Evolutionary conservation across 2,329 filamentous ascomycete species (phyloP).

Genomic region (Claviceps purpurea): DNA sequence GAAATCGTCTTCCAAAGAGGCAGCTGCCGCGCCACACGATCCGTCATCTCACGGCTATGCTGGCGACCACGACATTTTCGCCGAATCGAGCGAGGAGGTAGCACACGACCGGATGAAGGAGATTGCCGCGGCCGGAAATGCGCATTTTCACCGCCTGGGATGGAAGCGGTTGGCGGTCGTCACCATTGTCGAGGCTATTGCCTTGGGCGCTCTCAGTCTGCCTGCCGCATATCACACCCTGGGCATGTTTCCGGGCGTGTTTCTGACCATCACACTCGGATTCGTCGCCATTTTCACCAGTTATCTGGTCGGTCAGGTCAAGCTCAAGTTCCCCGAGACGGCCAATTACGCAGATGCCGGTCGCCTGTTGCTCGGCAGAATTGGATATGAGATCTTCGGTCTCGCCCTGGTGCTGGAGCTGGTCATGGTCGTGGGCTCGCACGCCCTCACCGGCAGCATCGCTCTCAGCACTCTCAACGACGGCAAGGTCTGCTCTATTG

Average conservation of each 20-base stretch:
- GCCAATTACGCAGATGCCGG: constrained; percentile 57
- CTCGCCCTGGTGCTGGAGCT: constrained; percentile 51
- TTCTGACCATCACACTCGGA: constrained; percentile 21
- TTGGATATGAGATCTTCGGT: constrained; percentile 55
- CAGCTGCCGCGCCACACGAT: not conserved
- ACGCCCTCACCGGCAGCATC: constrained; percentile 55
- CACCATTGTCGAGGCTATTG: constrained; percentile 43
- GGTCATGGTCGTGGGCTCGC: constrained; percentile 51
- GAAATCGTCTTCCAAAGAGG: not conserved
- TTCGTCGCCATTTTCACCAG: constrained; percentile 34
- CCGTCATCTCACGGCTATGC: not conserved
- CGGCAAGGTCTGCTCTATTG: constrained; percentile 33
- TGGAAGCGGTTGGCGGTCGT: constrained; percentile 44
- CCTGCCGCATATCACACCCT: constrained; percentile 39
- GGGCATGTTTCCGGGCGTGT: constrained; percentile 39
- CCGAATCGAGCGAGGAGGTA: constrained; percentile 14
- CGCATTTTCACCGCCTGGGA: constrained; percentile 38
- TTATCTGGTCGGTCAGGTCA: constrained; percentile 33
- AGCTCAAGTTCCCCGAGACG: constrained; percentile 43
- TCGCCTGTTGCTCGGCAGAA: constrained; percentile 43
- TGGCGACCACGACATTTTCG: constrained; percentile 7
- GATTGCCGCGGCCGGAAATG: constrained; percentile 28
- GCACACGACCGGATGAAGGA: constrained; percentile 25
- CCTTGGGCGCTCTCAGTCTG: constrained; percentile 37
- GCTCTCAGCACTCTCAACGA: constrained; percentile 49